Base-by-base conservation (phyloP, 225 moss, liverwort and hornwort species). In the Polytrichum formosum region DNA sequence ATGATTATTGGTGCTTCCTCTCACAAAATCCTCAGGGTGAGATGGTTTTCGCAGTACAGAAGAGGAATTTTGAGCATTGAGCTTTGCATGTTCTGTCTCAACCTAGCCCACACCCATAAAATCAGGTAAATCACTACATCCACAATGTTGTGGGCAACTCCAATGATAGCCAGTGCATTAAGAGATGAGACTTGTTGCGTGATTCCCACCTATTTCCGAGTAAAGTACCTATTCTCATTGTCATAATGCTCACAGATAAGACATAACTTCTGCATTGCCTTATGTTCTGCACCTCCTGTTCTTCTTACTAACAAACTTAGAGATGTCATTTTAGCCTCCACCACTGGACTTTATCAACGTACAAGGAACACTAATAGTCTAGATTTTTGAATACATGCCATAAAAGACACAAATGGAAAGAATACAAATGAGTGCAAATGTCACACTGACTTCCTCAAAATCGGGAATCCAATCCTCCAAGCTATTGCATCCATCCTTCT, bases 11-110 rank as follows among this genome's bases (percentile, higher is more conserved):
- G 94, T 88, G 81, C 92, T 94, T 56, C 97, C 97, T 84, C 85
- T 90, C 62, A 98, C 92, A 72, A 94, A 98, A 65, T 91, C 82
- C 78, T 91, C 94, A 35, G 92, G 91, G 73, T 84, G 86, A 46
- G 92, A 90, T 65, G 97, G 97, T 82, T 91, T 94, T 71, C 97
- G 89, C 64, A 91, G 77, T 68, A 94, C 90, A 56, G 97, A 98
- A 20, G 94, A 94, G 23, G 97, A 98, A 77, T 98, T 98, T 79
- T 90, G 86, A 53, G 94, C 88, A 69, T 84, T 90, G 54, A 92
- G 86, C 25, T 78, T 76, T 70, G 94, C 89, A 67, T 94, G 84
- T 70, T 87, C 77, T 23, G 92, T 92, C 76, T 94, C 91, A 70
- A 98, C 90, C 95, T 96, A 60, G 55, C 68, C 61, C 62, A 29